These are phyloP conservation scores for Blastobotrys petasosporus DNA, from an alignment of 1,139 yeast species.

Conservation along the genomic window DNA sequence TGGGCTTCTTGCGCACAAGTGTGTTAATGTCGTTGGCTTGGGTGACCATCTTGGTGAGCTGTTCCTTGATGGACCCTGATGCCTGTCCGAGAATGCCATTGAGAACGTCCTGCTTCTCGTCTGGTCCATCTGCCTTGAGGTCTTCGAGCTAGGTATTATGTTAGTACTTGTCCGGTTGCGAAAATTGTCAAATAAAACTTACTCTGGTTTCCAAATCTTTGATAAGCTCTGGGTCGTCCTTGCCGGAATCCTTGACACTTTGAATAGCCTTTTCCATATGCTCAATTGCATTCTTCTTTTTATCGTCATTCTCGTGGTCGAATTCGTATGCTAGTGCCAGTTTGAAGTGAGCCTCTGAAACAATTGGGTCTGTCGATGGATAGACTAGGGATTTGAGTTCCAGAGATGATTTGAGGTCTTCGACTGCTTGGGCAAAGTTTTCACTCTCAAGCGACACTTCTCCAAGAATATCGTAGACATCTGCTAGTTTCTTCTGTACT, in stretches of 20 bases:
- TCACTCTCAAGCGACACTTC: constrained; percentile 83
- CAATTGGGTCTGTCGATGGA: constrained; percentile 47
- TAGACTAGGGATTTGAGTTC: constrained; percentile 52
- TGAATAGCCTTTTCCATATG: constrained; percentile 58
- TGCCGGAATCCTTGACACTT: constrained; percentile 45
- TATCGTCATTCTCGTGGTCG: constrained; percentile 47
- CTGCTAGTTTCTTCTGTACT: constrained; percentile 54
- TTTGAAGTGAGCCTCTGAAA: constrained; percentile 80
- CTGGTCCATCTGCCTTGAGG: constrained; percentile 16
- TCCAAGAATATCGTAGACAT: constrained; percentile 74
- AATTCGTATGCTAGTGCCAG: constrained; percentile 76
- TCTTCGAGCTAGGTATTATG: constrained; percentile 12
- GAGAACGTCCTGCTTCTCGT: constrained; percentile 53
- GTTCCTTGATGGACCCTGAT: constrained; percentile 22
- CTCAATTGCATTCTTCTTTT: constrained; percentile 47
- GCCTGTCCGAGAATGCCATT: constrained; percentile 59
- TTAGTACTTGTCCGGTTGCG: constrained; percentile 2
- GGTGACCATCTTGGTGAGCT: constrained; percentile 16
- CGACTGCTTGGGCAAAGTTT: constrained; percentile 69
- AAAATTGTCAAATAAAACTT: constrained; percentile 5
- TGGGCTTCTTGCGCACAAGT: constrained; percentile 48
- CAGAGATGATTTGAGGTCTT: constrained; percentile 56
- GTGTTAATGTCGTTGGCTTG: constrained; percentile 52
- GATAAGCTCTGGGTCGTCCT: constrained; percentile 47
- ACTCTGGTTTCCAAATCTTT: constrained; percentile 44